Percentiles rank a stretch among this genome's conserved stretches.
Evolutionary conservation across 1,139 yeast species (phyloP).

Genomic region (Saccharomyces hybrid): DNA sequence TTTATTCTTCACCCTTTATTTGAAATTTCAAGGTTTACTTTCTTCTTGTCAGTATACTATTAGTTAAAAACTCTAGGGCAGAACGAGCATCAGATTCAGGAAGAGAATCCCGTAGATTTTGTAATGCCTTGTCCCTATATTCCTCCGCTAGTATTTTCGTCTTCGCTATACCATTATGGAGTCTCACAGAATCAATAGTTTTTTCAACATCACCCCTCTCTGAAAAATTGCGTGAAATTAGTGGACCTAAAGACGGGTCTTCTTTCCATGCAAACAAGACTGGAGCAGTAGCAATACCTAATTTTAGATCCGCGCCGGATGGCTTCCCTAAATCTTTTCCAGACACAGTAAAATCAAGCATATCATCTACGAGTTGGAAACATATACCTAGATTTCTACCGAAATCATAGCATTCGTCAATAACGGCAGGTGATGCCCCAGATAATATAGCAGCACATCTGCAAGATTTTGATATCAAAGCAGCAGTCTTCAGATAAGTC

Average conservation of each 20-base stretch:
- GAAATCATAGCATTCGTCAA: conserved; percentile 81
- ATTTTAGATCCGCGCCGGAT: conserved; percentile 85
- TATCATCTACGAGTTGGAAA: conserved; percentile 93
- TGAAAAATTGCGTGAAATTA: conserved; percentile 76
- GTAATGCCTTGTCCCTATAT: conserved; percentile 69
- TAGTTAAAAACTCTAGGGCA: conserved; percentile 79
- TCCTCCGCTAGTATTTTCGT: conserved; percentile 71
- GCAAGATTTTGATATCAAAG: conserved; percentile 89
- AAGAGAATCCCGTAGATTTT: conserved; percentile 52
- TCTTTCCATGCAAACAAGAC: conserved; percentile 90
- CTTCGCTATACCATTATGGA: conserved; percentile 65
- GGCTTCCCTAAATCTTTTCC: conserved; percentile 86
- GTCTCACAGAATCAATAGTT: conserved; percentile 66
- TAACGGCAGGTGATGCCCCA: conserved; percentile 65
- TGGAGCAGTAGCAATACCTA: conserved; percentile 97
- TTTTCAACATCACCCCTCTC: conserved; percentile 75
- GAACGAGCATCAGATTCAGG: conserved; percentile 88
- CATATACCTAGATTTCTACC: conserved; percentile 93
- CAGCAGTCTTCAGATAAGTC: conserved; percentile 90
- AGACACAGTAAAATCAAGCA: conserved; percentile 86
- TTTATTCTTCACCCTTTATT: not conserved
- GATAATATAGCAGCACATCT: conserved; percentile 90
- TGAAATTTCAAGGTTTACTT: conserved; percentile 35
- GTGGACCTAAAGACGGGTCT: conserved; percentile 72
- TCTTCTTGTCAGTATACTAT: conserved; percentile 72